Percentiles rank a stretch among this genome's conserved stretches.
Evolutionary conservation across 192 early-diverging fungal species (phyloP).

Genomic region (Phlyctochytrium planicorne): DNA sequence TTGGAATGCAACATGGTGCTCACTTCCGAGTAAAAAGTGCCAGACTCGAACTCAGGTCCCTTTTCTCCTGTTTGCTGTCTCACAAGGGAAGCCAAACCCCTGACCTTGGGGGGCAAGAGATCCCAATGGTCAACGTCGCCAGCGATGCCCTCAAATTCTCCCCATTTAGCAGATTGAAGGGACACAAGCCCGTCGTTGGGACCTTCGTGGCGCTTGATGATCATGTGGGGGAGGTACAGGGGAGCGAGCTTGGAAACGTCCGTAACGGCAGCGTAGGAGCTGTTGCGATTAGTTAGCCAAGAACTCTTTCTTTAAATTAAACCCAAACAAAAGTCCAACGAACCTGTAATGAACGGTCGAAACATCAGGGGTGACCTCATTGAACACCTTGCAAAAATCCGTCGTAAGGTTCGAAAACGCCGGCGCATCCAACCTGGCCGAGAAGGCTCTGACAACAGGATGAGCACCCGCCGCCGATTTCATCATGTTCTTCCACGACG

Average conservation of each 20-base stretch:
- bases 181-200: conserved; percentile 93
- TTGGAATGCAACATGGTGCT: conserved; percentile 64
- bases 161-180: conserved; percentile 82
- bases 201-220: conserved; percentile 78
- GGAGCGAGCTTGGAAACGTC: conserved; percentile 67
- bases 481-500: no score
- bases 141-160: conserved; percentile 77
- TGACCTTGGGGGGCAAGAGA: conserved; percentile 58
- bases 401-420: conserved; percentile 90
- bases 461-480: not conserved
- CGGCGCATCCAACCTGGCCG: conserved; percentile 74
- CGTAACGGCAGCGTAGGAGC: conserved; percentile 59
- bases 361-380: conserved; percentile 79
- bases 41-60: conserved; percentile 74
- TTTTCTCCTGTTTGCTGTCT: no score
- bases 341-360: conserved; percentile 78
- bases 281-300: no score
- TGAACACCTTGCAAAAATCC: conserved; percentile 84
- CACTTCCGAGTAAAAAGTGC: conserved; percentile 72
- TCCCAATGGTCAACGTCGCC: conserved; percentile 85
- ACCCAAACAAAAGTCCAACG: no score
- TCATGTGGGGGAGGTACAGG: conserved; percentile 73
- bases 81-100: conserved; percentile 4
- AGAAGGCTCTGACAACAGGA: conserved; percentile 52
- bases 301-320: no score